These are phyloP conservation scores for Phytophthora pseudosyringae DNA, from an alignment of 352 stramenopile species.

Conservation along the genomic window DNA sequence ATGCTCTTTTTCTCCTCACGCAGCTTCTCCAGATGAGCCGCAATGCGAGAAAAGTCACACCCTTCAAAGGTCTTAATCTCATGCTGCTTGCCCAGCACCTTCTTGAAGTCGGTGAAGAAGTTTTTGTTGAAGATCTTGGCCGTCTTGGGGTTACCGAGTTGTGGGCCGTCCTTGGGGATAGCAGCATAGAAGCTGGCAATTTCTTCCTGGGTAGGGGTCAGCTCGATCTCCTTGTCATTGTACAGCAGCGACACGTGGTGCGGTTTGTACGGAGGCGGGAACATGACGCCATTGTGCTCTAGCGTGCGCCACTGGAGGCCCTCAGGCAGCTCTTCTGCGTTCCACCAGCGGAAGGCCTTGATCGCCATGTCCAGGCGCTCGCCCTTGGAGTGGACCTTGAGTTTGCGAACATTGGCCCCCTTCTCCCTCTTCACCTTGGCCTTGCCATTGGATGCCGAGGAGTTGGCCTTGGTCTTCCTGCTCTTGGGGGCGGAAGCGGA, in stretches of 20 bases:
- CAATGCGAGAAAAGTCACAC: conserved; percentile 97
- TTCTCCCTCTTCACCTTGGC: conserved; percentile 61
- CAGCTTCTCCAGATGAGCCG: conserved; percentile 91
- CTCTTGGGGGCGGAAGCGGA: conserved; percentile 40
- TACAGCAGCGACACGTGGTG: conserved; percentile 97
- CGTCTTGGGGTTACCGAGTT: conserved; percentile 97
- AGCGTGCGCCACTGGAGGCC: conserved; percentile 99
- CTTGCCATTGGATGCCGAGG: conserved; percentile 37
- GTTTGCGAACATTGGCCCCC: conserved; percentile 67
- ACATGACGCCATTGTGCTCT: conserved; percentile 99
- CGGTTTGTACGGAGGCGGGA: conserved; percentile 95
- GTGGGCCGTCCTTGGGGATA: conserved; percentile 97
- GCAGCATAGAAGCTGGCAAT: conserved; percentile 95
- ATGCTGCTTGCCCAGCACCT: conserved; percentile 93
- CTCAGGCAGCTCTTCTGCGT: conserved; percentile 93
- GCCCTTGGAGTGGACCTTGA: conserved; percentile 94
- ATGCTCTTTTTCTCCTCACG: conserved; percentile 96
- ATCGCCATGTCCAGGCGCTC: conserved; percentile 97
- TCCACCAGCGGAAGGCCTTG: conserved; percentile 99
- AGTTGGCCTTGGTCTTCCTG: conserved; percentile 47
- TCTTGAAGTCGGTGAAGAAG: conserved; percentile 96
- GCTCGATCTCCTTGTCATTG: conserved; percentile 91
- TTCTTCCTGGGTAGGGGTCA: conserved; percentile 96
- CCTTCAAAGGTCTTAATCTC: conserved; percentile 96
- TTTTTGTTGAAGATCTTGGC: conserved; percentile 99